Evolutionary conservation across 1,284 basidiomycete species (phyloP), one percentile per base, ranked within the genome.

Genomic region (Cutaneotrichosporon sp.): DNA sequence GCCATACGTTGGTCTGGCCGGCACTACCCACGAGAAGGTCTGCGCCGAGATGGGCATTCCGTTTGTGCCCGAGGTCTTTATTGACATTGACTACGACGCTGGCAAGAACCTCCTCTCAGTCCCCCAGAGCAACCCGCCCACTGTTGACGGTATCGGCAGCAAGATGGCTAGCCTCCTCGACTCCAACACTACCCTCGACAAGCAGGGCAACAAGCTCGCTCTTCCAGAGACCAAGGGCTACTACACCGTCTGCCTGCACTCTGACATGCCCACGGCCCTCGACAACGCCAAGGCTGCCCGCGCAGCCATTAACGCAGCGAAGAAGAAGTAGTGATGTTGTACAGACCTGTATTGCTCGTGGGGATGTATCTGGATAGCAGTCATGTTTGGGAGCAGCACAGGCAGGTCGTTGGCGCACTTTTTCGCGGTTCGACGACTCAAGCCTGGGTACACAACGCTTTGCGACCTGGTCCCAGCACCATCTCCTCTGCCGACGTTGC

Each of bases 101-200:
- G 45, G 60, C 17, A 69, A 65, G 23, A 59, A 55, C 14, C 59
- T 72, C 2, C 52, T 72, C 21, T 64, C 66, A 14, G 68, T 72
- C 4, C 67, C 68, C 17, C 64, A 63, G 21, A 53, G 49, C 42
- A 52, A 56, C 36, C 44, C 48, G 22, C 40, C 41, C 26, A 56
- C 52, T 8, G 33, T 49, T 20, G 51, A 60, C 51, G 83, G 83
- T 69, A 78, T 88, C 54, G 83, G 84, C 75, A 79, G 79, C 56
- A 88, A 88, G 66, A 84, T 88, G 69, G 80, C 77, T 15, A 85
- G 88, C 70, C 81, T 83, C 63, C 85, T 87, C 68, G 80, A 77
- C n/a, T 86, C 88, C 70, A 40, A 39, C 15, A 30, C 41, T 2
- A 52, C 54, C 18, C 26, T 41, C 10, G 54, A 59, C 52, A 56